Conservation (phyloP, 768 basidiomycete genomes). For the Tricholoma saponaceum region DNA sequence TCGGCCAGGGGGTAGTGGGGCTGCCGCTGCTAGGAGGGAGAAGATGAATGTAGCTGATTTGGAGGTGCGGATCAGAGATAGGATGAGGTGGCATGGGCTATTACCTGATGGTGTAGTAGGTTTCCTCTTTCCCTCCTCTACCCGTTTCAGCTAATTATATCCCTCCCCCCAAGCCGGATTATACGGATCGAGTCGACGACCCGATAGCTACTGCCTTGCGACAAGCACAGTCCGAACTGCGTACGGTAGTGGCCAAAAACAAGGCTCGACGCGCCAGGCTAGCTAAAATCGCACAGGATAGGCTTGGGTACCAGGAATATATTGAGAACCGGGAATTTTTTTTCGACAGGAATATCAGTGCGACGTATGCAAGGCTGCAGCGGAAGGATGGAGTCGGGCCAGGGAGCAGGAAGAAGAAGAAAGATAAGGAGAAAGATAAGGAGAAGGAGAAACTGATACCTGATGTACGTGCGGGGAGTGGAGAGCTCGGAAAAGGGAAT, state of each 20-base stretch:
- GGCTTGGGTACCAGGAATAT: slow-evolving; percentile 91
- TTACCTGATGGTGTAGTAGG: slow-evolving; percentile 61
- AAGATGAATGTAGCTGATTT: slow-evolving; percentile 77
- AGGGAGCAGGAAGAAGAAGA: slow-evolving; percentile 75
- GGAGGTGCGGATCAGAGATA: slow-evolving; percentile 71
- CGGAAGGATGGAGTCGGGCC: slow-evolving; percentile 76
- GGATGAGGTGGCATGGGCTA: slow-evolving; percentile 73
- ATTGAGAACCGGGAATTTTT: slow-evolving; percentile 77
- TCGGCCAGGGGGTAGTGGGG: slow-evolving; percentile 73
- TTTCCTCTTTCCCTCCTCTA: slow-evolving; percentile 10
- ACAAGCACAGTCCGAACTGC: slow-evolving; percentile 80
- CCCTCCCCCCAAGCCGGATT: slow-evolving; percentile 55
- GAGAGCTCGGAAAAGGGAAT: too few relatives aligned
- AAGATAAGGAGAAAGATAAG: neutral
- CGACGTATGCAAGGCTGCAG: slow-evolving; percentile 73
- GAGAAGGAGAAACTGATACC: slow-evolving; percentile 9
- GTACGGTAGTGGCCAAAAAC: slow-evolving; percentile 74
- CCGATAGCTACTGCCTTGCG: slow-evolving; percentile 90
- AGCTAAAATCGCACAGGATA: slow-evolving; percentile 71
- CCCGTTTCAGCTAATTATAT: slow-evolving; percentile 1
- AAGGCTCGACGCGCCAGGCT: slow-evolving; percentile 78
- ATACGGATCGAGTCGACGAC: slow-evolving; percentile 80
- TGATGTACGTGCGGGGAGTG: too few relatives aligned
- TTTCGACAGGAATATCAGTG: slow-evolving; percentile 80
- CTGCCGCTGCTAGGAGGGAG: slow-evolving; percentile 70